Evolutionary conservation across 768 basidiomycete genomes (phyloP).

Genomic region (Cyclocybe cylindracea): DNA sequence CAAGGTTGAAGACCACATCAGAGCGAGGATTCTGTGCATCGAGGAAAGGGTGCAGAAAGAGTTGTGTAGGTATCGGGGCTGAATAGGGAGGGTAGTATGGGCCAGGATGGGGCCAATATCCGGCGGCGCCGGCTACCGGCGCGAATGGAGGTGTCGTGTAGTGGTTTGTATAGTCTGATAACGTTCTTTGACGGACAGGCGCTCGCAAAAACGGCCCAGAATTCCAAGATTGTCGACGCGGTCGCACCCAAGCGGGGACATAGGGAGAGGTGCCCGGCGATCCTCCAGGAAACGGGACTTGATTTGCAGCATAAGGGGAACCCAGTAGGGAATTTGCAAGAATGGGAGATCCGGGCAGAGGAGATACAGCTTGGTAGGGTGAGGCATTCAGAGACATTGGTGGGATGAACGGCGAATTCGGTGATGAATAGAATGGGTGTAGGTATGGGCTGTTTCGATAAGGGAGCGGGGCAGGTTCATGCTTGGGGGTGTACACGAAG

Average conservation of each 20-base stretch:
- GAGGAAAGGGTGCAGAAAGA: conserved; percentile 49
- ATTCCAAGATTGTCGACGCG: conserved; percentile 48
- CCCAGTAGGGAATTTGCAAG: conserved; percentile 10
- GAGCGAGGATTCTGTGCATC: conserved; percentile 46
- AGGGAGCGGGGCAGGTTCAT: conserved; percentile 16
- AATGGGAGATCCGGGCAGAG: conserved; percentile 22
- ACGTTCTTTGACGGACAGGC: conserved; percentile 14
- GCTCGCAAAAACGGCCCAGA: conserved; percentile 16
- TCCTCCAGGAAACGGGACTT: conserved; percentile 26
- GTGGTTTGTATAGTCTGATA: conserved; percentile 1
- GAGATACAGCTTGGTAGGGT: conserved; percentile 24
- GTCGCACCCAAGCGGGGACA: conserved; percentile 23
- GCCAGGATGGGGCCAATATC: conserved; percentile 16
- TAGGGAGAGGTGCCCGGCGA: conserved; percentile 10
- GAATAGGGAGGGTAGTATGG: conserved; percentile 18
- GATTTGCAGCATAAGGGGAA: conserved; percentile 16
- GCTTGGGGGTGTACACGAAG: conserved; percentile 43
- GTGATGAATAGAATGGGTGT: conserved; percentile 25
- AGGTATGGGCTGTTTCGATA: conserved; percentile 32
- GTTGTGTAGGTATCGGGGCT: conserved; percentile 4
- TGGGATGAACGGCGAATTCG: conserved; percentile 46
- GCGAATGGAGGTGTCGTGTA: conserved; percentile 9
- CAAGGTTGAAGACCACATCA: conserved; percentile 59
- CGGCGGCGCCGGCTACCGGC: conserved; percentile 10
- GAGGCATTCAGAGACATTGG: conserved; percentile 34